Evolutionary conservation across 305 asterid species (phyloP).

Genomic region (Fraxinus dipetala): DNA sequence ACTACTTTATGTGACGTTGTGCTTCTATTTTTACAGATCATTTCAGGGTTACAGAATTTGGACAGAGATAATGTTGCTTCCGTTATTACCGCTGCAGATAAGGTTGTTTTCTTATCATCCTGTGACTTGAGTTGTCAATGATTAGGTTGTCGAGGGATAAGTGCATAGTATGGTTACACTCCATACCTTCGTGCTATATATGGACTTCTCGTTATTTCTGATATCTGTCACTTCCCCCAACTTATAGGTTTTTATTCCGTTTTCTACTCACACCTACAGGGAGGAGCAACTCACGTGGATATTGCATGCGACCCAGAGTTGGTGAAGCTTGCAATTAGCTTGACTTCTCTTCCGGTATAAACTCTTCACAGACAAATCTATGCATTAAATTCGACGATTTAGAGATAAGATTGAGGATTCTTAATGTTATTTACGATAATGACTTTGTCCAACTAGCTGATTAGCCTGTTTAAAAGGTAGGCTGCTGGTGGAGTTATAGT

Average conservation of each 20-base stretch:
- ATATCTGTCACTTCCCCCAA: neutral
- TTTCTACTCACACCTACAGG: conserved; percentile 36
- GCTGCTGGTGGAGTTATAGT: neutral
- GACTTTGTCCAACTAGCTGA: neutral
- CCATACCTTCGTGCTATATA: neutral
- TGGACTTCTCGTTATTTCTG: neutral
- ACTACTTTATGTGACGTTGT: neutral
- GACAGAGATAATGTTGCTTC: conserved; percentile 76
- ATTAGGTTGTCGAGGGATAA: neutral
- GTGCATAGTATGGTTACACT: neutral
- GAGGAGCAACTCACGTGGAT: conserved; percentile 94
- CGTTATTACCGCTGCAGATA: conserved; percentile 90
- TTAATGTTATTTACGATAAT: neutral
- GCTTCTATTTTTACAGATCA: conserved; percentile 46
- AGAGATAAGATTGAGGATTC: neutral
- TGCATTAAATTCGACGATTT: neutral
- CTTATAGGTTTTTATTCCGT: neutral
- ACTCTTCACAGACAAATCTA: neutral
- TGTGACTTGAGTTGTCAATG: neutral
- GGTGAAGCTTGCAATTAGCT: conserved; percentile 70
- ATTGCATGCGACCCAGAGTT: conserved; percentile 84
- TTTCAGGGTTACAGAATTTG: conserved; percentile 76
- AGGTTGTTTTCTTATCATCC: conserved; percentile 38
- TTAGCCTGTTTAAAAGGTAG: neutral
- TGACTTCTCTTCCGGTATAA: conserved; percentile 79